Conservation (phyloP, 2,329 filamentous ascomycete species). For the Ilyonectria destructans region DNA sequence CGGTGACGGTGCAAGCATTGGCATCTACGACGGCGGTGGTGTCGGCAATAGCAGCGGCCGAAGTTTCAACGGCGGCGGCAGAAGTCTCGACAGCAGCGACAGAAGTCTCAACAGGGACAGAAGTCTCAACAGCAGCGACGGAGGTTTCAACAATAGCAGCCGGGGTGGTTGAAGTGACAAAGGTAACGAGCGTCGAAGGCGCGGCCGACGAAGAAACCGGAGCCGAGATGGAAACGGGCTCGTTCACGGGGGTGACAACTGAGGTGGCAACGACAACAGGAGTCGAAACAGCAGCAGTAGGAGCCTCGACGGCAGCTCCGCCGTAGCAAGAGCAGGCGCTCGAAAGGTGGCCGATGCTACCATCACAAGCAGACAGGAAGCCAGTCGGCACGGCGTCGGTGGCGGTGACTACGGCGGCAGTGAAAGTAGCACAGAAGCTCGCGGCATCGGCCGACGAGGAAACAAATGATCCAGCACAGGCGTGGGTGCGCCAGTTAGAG, state of each 20-base stretch:
- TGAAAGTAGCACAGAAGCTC: conserved; percentile 21
- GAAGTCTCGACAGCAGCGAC: neutral
- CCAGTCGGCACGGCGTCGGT: conserved; percentile 5
- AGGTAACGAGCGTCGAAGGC: neutral
- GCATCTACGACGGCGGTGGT: conserved; percentile 17
- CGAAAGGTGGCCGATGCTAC: conserved; percentile 8
- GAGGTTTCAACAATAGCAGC: neutral
- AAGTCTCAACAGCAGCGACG: neutral
- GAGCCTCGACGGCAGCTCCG: conserved; percentile 11
- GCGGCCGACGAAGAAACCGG: neutral
- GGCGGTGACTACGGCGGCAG: conserved; percentile 2
- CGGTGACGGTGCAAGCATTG: conserved; percentile 26
- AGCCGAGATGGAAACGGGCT: neutral
- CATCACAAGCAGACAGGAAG: conserved; percentile 13
- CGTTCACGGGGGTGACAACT: conserved; percentile 1
- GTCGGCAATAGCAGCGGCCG: neutral
- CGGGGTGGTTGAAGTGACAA: neutral
- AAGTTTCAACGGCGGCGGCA: neutral
- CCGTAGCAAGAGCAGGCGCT: conserved; percentile 18
- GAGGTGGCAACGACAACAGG: neutral
- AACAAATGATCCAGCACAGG: conserved; percentile 21
- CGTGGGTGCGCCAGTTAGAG: conserved; percentile 12
- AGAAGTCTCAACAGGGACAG: neutral
- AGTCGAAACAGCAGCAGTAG: conserved; percentile 15
- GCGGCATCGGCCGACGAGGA: neutral